A percentile compares a stretch with the other conserved stretches of the same genome.
phyloP scores from a whole-genome alignment of 2,329 filamentous ascomycete genomes.

The Trichoderma atroviride region DNA sequence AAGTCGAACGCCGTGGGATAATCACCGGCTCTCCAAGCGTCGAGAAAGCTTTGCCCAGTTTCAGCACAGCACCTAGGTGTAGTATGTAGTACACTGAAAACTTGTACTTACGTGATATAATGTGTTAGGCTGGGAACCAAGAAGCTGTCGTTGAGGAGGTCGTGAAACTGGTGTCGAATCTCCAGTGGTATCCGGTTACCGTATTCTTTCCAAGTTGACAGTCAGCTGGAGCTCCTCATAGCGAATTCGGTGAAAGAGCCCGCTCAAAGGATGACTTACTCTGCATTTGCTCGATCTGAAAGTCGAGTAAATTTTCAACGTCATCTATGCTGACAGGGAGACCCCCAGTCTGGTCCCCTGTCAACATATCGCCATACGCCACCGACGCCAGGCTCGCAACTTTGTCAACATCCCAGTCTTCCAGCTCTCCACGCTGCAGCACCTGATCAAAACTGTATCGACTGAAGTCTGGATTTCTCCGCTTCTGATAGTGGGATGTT shows the following conservation, averaged over 20 bases:
- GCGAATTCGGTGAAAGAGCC: neutral
- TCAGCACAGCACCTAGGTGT: conserved; percentile 26
- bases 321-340: conserved; percentile 73
- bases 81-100: neutral
- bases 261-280: conserved; percentile 51
- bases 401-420: conserved; percentile 48
- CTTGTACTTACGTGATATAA: conserved; percentile 63
- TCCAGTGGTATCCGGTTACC: conserved; percentile 77
- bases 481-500: conserved; percentile 67
- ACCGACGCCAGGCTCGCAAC: conserved; percentile 51
- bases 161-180: conserved; percentile 70
- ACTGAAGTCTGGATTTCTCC: conserved; percentile 62
- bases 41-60: conserved; percentile 67
- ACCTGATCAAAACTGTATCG: conserved; percentile 61
- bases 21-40: conserved; percentile 89
- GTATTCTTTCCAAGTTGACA: conserved; percentile 53
- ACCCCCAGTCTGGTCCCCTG: conserved; percentile 44
- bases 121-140: conserved; percentile 74
- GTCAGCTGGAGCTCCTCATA: conserved; percentile 25
- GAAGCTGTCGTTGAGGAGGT: conserved; percentile 67
- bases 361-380: conserved; percentile 56
- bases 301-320: conserved; percentile 78
- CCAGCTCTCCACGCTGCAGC: conserved; percentile 54
- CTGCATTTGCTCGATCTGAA: conserved; percentile 86
- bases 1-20: conserved; percentile 88